Conservation (phyloP, 306 rosid genomes). For the Quercus rubra region DNA sequence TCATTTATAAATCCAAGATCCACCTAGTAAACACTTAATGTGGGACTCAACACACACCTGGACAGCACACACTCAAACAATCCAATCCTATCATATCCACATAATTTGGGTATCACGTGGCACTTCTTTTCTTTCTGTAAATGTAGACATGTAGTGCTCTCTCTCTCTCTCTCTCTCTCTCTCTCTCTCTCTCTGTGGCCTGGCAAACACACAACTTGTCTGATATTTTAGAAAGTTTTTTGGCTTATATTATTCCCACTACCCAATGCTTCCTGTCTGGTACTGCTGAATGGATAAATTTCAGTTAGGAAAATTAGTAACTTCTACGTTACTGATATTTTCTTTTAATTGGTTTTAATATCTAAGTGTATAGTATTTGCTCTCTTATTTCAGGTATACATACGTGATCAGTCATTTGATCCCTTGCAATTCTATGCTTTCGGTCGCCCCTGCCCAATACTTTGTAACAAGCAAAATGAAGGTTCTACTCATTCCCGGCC, state of each 20-base stretch:
- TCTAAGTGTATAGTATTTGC: background rate
- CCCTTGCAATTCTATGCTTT: conserved; percentile 74
- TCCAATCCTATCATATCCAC: too few species aligned
- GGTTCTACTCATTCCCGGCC: conserved; percentile 46
- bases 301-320: background rate
- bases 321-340: background rate
- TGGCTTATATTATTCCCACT: background rate
- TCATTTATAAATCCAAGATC: too few species aligned
- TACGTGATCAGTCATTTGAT: conserved; percentile 73
- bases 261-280: background rate
- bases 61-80: too few species aligned
- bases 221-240: background rate
- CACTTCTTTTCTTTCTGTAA: background rate
- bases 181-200: too few species aligned
- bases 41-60: too few species aligned
- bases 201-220: background rate
- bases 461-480: conserved; percentile 56
- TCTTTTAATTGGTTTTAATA: background rate
- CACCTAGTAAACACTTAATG: too few species aligned
- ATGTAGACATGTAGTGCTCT: background rate
- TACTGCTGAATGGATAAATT: background rate
- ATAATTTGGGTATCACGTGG: too few species aligned
- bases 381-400: conserved; percentile 58
- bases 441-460: conserved; percentile 68
- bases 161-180: background rate